Conservation (phyloP, 1,284 basidiomycete genomes). For the Ustilago esculenta region DNA sequence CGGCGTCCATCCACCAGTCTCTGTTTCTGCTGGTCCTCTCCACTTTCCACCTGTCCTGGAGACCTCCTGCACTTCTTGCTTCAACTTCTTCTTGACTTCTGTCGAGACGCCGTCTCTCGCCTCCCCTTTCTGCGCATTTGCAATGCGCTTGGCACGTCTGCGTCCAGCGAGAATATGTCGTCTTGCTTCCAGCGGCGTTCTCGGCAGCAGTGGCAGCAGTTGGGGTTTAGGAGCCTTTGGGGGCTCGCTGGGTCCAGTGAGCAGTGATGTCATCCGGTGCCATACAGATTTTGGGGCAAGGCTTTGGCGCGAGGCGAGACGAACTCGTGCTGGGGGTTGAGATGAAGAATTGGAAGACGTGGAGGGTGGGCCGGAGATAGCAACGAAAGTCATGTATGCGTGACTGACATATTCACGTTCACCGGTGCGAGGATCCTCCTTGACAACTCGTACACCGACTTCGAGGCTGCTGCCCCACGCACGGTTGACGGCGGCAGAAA, state of each 20-base stretch:
- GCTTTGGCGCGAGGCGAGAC: conserved; percentile 45
- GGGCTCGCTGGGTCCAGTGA: conserved; percentile 4
- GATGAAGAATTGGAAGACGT: conserved; percentile 8
- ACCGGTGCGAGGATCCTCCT: conserved; percentile 58
- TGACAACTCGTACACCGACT: conserved; percentile 67
- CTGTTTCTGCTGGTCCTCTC: conserved; percentile 26
- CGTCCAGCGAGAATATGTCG: conserved; percentile 68
- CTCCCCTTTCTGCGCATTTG: conserved; percentile 51
- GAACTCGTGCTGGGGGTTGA: conserved; percentile 36
- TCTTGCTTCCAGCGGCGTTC: conserved; percentile 65
- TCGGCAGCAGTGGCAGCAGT: conserved; percentile 58
- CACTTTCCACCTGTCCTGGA: conserved; percentile 35
- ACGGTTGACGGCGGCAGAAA: conserved; percentile 67
- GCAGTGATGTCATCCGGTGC: conserved; percentile 14
- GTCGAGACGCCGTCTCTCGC: conserved; percentile 47
- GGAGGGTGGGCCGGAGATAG: conserved; percentile 18
- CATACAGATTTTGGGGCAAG: conserved; percentile 15
- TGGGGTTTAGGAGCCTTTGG: conserved; percentile 42
- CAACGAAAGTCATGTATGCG: conserved; percentile 68
- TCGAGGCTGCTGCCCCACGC: conserved; percentile 68
- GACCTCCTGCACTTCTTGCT: conserved; percentile 52
- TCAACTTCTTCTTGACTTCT: conserved; percentile 49
- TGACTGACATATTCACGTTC: conserved; percentile 65
- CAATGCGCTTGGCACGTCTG: conserved; percentile 63
- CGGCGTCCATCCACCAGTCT: conserved; percentile 25